Base-by-base conservation (phyloP, 73 alveolate species). In the Diophrys sp. region DNA sequence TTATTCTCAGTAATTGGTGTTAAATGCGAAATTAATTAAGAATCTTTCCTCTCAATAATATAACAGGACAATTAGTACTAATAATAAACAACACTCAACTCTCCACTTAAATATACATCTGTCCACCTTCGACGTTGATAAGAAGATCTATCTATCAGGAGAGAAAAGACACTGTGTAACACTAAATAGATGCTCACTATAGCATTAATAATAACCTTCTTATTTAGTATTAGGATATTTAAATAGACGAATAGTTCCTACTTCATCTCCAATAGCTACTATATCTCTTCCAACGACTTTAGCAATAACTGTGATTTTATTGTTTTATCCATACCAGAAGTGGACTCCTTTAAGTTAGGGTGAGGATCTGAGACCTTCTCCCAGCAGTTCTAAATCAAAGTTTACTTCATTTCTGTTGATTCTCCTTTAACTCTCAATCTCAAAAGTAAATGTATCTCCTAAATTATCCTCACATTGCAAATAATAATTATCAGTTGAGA, bases 361-460 rank as follows among this genome's bases (percentile, higher is more conserved):
- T 23, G 95, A 87, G 72, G 82, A 79, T 89, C 93, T 91, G 33
- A 96, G 90, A 29, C 99, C 99, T 81, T 94, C 97, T 71, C 98
- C 96, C 80, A 95, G 89, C 99, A 98, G 94, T 84, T 96, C 99
- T 69, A 96, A 73, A 56, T 96, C 97, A 82, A 96, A 96, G 57
- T 92, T 95, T 25, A 92, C 77, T 44, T 89, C 88, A 71, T 88
- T 85, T 28, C 90, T 85, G 70, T 44, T 44, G 18, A 44, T 44
- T 44, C 85, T 67, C 31, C 90, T 75, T 77, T 77, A 81, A 56
- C 84, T 57, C 55, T 78, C 90, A 55, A 92, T 80, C 62, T 92
- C 98, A 23, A 92, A 85, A 0, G 89, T 75, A 32, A 85, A 80
- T n/a, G 82, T 85, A 33, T 92, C 96, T 33, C 91, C 95, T 0